phyloP scores from a whole-genome alignment of 768 basidiomycete species.

The Trametes elegans region DNA sequence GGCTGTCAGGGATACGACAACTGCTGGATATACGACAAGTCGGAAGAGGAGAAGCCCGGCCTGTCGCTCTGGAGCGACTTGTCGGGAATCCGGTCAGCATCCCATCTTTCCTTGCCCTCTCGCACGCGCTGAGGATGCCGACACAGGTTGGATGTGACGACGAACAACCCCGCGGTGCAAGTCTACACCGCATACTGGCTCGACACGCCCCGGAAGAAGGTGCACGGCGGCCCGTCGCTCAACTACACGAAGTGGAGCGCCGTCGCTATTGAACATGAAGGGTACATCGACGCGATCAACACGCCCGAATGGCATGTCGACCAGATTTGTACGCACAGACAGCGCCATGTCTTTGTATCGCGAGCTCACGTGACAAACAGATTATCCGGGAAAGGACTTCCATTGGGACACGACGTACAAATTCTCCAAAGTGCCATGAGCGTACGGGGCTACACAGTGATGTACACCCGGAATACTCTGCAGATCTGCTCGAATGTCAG shows the following conservation, averaged over 20 bases:
- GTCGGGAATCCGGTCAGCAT: constrained; percentile 46
- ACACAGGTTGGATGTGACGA: constrained; percentile 45
- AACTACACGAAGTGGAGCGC: constrained; percentile 43
- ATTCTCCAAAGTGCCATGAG: constrained; percentile 44
- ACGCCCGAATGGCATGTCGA: constrained; percentile 53
- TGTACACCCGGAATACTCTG: no score
- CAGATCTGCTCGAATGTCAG: no score
- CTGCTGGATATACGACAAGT: constrained; percentile 47
- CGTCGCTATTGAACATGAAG: constrained; percentile 53
- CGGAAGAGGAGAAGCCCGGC: constrained; percentile 28
- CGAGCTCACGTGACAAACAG: no score
- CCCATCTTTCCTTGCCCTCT: not conserved
- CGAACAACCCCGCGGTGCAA: constrained; percentile 51
- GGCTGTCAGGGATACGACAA: constrained; percentile 50
- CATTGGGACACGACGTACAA: constrained; percentile 48
- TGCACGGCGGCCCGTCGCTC: constrained; percentile 46
- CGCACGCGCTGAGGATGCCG: not conserved
- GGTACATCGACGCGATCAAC: constrained; percentile 54
- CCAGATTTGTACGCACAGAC: constrained; percentile 47
- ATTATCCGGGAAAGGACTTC: constrained; percentile 42
- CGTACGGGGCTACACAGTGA: no score
- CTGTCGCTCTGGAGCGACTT: constrained; percentile 46
- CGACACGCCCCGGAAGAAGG: constrained; percentile 43
- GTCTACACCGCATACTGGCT: constrained; percentile 49
- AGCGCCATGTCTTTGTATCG: no score